These are phyloP conservation scores for Alnus rubra DNA, from an alignment of 306 rosid species.

Conservation along the genomic window DNA sequence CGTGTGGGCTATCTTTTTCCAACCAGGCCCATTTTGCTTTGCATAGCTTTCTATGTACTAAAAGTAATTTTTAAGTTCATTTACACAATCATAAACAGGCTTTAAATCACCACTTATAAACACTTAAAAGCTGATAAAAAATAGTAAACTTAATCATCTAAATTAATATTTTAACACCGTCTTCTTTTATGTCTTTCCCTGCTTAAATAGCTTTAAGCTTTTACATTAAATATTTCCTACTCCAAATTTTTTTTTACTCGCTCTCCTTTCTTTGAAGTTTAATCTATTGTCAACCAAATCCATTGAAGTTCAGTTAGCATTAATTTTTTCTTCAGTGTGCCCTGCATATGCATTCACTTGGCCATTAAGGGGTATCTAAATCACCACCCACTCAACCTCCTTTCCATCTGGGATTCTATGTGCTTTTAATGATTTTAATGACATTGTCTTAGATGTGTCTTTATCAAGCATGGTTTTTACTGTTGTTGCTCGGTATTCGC, in stretches of 20 bases:
- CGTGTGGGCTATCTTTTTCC: too few species aligned
- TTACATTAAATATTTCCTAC: not conserved
- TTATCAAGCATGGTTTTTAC: slow-evolving; percentile 20
- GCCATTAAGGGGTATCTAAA: not conserved
- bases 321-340: not conserved
- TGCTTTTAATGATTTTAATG: not conserved
- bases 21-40: too few species aligned
- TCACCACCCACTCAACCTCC: not conserved
- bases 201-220: slow-evolving; percentile 8
- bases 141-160: too few species aligned
- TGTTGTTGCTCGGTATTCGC: not conserved
- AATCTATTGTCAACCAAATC: not conserved
- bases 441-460: not conserved
- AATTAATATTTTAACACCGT: too few species aligned
- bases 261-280: not conserved
- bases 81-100: too few species aligned
- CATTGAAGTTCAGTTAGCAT: not conserved
- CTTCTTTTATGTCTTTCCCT: not conserved
- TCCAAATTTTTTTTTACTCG: not conserved
- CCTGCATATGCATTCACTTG: not conserved
- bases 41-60: too few species aligned
- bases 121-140: too few species aligned
- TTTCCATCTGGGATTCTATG: not conserved
- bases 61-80: too few species aligned
- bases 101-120: too few species aligned